Evolutionary conservation across 1,284 basidiomycete genomes (phyloP).

Genomic region (Sanghuangporus weigelae): DNA sequence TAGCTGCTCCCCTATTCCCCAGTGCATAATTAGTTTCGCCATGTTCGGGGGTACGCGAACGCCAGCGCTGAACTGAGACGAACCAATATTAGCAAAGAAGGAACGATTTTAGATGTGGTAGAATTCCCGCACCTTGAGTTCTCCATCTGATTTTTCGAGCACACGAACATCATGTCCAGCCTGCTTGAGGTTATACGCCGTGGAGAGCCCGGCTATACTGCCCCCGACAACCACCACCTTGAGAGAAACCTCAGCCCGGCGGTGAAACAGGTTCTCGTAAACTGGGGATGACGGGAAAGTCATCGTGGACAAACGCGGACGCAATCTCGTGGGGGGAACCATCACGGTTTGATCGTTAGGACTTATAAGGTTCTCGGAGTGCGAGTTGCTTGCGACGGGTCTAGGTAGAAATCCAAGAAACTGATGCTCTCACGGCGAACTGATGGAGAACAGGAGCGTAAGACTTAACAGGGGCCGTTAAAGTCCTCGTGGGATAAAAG

Average conservation of each 20-base stretch:
- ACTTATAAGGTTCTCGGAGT: not conserved
- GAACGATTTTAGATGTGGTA: not conserved
- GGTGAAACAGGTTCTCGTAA: slow-evolving; percentile 4
- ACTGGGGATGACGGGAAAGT: not conserved
- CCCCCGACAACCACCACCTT: slow-evolving; percentile 45
- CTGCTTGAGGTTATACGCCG: slow-evolving; percentile 40
- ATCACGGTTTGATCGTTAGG: not conserved
- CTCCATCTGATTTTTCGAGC: slow-evolving; percentile 24
- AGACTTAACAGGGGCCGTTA: not conserved
- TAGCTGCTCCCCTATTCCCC: slow-evolving; percentile 25
- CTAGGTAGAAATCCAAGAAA: not conserved
- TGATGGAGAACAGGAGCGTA: not conserved
- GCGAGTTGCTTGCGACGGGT: not conserved
- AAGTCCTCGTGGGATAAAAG: not conserved
- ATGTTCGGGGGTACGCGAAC: slow-evolving; percentile 29
- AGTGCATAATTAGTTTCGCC: slow-evolving; percentile 23
- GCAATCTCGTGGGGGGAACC: not conserved
- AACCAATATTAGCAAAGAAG: not conserved
- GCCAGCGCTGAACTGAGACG: slow-evolving; percentile 18
- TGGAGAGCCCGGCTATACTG: slow-evolving; percentile 45
- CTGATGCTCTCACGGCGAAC: slow-evolving; percentile 1
- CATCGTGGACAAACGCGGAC: not conserved
- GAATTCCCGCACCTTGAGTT: not conserved
- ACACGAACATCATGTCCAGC: slow-evolving; percentile 47
- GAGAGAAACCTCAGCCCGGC: slow-evolving; percentile 27